Base-by-base conservation (phyloP, 805 yeast genomes). In the Pichia deserticola region DNA sequence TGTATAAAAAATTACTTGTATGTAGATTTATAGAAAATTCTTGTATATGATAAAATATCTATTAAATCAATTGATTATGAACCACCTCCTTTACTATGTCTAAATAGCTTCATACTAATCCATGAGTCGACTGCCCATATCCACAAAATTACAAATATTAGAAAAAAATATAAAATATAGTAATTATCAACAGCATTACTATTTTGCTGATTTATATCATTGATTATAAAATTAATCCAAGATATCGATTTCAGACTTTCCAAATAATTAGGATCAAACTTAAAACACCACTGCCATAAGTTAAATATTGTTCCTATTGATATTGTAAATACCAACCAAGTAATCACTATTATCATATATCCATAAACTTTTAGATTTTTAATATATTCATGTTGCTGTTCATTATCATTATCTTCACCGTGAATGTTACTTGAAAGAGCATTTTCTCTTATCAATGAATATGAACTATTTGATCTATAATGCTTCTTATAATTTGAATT, bases 81-180 rank as follows among this genome's bases (percentile, higher is more conserved):
- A 9, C 72, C 73, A 28, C 78, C 75, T 7, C 89, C 89, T 56
- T 81, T 84, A 27, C 93, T 84, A 60, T 87, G 93, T 49, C 89
- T 71, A 66, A 87, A 87, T 50, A 86, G 68, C 64, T 87, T 87
- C 76, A 86, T 73, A 36, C 93, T 90, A 42, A 81, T 71, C 95
- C 95, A 87, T 10, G 89, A 79, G 4, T 76, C 67, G 9, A 81
- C 66, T 40, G 89, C 79, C 95, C 95, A 86, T 5, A 80, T 63
- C 86, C 86, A 81, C 4, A 68, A 44, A 5, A 68, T 57, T 27
- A 63, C 67, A 47, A 63, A 66, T 37, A 60, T 66, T 27, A 68
- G 53, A 28, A 65, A 60, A 40, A 68, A 59, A 7, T 58, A 50
- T 49, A 60, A 62, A 3, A 67, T 50, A 41, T 66, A 65, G 50